phyloP scores from a whole-genome alignment of 495 filamentous ascomycete species.

The Penicillium fimorum region DNA sequence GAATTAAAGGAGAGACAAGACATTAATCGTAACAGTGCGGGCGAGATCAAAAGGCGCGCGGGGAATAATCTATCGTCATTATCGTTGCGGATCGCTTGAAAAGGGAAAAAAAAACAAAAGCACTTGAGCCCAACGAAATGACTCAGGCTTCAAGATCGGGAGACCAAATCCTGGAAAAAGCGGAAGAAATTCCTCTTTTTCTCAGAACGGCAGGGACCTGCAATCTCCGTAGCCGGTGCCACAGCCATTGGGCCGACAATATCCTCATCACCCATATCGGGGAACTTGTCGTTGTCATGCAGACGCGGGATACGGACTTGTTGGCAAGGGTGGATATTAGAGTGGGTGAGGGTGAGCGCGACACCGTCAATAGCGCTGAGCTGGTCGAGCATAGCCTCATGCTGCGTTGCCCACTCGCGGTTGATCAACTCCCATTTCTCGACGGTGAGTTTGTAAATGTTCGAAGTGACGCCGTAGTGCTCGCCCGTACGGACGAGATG shows the following conservation, averaged over 20 bases:
- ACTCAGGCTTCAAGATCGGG: conserved; percentile 25
- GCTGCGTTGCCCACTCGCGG: conserved; percentile 61
- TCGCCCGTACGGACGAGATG: conserved; percentile 82
- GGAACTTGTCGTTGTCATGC: conserved; percentile 76
- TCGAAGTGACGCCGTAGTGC: conserved; percentile 81
- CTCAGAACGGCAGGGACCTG: conserved; percentile 34
- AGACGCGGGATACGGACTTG: conserved; percentile 61
- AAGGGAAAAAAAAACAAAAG: no score
- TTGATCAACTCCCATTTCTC: conserved; percentile 83
- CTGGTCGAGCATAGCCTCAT: conserved; percentile 58
- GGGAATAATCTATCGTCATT: conserved; percentile 29
- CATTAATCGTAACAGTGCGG: conserved; percentile 40
- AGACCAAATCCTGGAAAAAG: conserved; percentile 48
- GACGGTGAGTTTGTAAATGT: conserved; percentile 76
- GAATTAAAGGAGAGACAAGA: conserved; percentile 26
- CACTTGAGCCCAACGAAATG: conserved; percentile 7
- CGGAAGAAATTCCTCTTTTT: conserved; percentile 48
- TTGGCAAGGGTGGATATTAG: conserved; percentile 41
- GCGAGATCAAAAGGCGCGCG: conserved; percentile 4
- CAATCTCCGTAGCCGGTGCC: conserved; percentile 33
- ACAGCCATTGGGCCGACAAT: conserved; percentile 87
- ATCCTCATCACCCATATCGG: conserved; percentile 80
- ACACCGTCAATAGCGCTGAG: conserved; percentile 35
- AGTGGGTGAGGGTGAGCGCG: conserved; percentile 42
- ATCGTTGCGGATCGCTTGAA: conserved; percentile 23